Evolutionary conservation across 2,329 filamentous ascomycete genomes (phyloP).

Genomic region (Penicillium thymicola): DNA sequence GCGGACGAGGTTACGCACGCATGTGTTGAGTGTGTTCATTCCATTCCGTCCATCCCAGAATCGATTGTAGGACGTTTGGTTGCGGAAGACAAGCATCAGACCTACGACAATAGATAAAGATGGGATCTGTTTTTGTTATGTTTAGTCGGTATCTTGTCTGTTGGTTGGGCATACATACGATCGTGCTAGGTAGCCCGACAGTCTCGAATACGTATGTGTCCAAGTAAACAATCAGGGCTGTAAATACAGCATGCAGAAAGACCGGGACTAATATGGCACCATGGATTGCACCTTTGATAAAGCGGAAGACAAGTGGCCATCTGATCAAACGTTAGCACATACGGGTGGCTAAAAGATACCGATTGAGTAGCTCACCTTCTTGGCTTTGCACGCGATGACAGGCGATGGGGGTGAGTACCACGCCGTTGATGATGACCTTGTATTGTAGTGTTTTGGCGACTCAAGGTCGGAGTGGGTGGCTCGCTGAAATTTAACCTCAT

Average conservation of each 20-base stretch:
- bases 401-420: conserved; percentile 29
- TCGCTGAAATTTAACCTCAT: conserved; percentile 33
- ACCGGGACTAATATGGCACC: conserved; percentile 56
- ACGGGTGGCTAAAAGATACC: not conserved
- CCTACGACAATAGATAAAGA: conserved; percentile 64
- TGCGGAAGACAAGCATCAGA: conserved; percentile 65
- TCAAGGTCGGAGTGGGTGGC: conserved; percentile 30
- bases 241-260: conserved; percentile 56
- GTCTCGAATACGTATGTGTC: conserved; percentile 51
- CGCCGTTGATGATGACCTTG: conserved; percentile 20
- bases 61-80: conserved; percentile 61
- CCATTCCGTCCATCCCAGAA: conserved; percentile 62
- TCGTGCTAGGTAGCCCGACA: conserved; percentile 56
- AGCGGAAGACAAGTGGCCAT: conserved; percentile 62
- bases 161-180: conserved; percentile 40
- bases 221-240: conserved; percentile 57
- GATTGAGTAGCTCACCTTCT: conserved; percentile 20
- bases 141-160: not conserved
- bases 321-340: conserved; percentile 33
- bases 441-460: conserved; percentile 29
- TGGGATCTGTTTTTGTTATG: conserved; percentile 46
- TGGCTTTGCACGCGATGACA: conserved; percentile 33
- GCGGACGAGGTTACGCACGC: conserved; percentile 58
- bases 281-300: conserved; percentile 64
- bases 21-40: conserved; percentile 56